Percentiles rank a stretch among this genome's conserved stretches.
Evolutionary conservation across 2,329 filamentous ascomycete species (phyloP).

Genomic region (Diaporthe amygdali): DNA sequence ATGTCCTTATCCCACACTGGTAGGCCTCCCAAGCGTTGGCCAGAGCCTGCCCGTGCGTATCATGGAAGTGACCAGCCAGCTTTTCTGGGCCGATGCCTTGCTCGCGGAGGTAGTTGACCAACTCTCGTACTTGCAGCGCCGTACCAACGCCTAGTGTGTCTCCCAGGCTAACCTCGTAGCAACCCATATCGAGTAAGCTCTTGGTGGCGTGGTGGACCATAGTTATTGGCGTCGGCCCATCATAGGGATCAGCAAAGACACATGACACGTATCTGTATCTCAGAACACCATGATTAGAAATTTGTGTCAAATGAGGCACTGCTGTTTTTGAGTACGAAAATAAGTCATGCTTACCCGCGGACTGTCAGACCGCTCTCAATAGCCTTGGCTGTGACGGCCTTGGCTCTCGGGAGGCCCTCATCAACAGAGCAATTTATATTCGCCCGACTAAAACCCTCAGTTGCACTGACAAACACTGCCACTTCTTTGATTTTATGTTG

Average conservation of each 20-base stretch:
- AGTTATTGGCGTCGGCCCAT: constrained; percentile 35
- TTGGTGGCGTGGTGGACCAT: constrained; percentile 41
- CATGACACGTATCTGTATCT: constrained; percentile 55
- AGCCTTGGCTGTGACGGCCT: constrained; percentile 50
- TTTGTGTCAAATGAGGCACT: too few relatives aligned
- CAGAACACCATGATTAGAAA: too few relatives aligned
- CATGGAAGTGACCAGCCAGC: constrained; percentile 74
- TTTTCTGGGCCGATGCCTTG: constrained; percentile 59
- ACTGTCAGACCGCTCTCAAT: constrained; percentile 49
- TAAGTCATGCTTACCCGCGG: constrained; percentile 42
- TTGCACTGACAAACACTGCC: constrained; percentile 65
- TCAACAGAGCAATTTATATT: constrained; percentile 66
- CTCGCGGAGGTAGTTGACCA: constrained; percentile 39
- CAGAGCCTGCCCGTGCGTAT: constrained; percentile 73
- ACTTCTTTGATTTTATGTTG: constrained; percentile 31
- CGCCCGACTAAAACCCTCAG: constrained; percentile 60
- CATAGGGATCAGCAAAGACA: constrained; percentile 59
- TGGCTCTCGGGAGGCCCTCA: constrained; percentile 56
- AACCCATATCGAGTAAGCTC: constrained; percentile 64
- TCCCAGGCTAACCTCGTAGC: constrained; percentile 70
- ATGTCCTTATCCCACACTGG: constrained; percentile 66
- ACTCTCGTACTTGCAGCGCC: constrained; percentile 34
- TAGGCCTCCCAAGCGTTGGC: constrained; percentile 70
- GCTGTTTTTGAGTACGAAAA: too few relatives aligned
- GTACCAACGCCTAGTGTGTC: constrained; percentile 71